Conservation (phyloP, 306 rosid species). For the Vachellia pachyceras region DNA sequence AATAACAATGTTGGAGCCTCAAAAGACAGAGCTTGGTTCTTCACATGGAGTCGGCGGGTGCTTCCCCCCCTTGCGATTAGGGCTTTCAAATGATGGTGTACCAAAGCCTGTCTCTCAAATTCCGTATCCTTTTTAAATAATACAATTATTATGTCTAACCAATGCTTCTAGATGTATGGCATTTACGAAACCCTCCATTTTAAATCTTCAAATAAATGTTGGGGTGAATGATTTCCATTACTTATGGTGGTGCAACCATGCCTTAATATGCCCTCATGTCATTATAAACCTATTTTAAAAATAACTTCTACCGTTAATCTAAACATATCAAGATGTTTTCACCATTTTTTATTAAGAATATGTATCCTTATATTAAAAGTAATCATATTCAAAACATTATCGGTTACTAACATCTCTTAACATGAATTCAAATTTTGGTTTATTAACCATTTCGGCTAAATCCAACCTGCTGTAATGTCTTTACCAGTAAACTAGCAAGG, state of each 20-base stretch:
- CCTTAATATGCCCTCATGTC: neutral
- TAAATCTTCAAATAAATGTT: neutral
- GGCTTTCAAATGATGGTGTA: neutral
- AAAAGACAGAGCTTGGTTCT: neutral
- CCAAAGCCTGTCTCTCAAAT: neutral
- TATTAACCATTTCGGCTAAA: no score
- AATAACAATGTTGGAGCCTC: no score
- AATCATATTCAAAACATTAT: no score
- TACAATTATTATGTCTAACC: neutral
- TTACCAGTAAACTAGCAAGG: no score
- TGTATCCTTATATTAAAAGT: no score
- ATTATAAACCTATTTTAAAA: no score
- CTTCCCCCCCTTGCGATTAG: neutral
- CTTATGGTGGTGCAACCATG: neutral
- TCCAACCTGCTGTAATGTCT: no score
- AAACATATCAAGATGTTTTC: no score
- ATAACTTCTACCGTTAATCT: no score
- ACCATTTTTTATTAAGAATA: no score
- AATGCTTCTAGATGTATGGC: neutral
- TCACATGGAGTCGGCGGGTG: constrained; percentile 9
- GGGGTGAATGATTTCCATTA: neutral
- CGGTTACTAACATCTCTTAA: no score
- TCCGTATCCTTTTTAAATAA: neutral
- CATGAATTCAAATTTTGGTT: no score
- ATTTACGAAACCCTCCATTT: neutral